A percentile compares a stretch with the other conserved stretches of the same genome.
Evolutionary conservation across 1,139 yeast genomes (phyloP).

Genomic region (Pichia cactophila): DNA sequence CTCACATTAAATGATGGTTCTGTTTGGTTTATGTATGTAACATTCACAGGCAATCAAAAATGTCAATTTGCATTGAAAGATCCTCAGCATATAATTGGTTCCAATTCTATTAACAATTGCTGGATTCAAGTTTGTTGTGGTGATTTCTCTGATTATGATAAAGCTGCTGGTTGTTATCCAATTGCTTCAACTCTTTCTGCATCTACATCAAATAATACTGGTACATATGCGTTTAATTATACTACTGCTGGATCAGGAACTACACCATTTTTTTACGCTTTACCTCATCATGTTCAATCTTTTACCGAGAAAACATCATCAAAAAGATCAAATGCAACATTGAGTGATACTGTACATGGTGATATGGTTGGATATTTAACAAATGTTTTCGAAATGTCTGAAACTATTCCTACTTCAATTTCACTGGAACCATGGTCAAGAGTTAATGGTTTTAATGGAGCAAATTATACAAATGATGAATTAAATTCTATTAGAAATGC

Average conservation of each 20-base stretch:
- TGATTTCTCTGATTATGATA: conserved; percentile 38
- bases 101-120: conserved; percentile 35
- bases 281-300: conserved; percentile 62
- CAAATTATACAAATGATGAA: conserved; percentile 44
- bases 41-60: conserved; percentile 34
- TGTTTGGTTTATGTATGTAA: conserved; percentile 40
- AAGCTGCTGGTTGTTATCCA: conserved; percentile 45
- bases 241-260: conserved; percentile 30
- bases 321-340: conserved; percentile 40
- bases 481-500: conserved; percentile 40
- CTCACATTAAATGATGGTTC: conserved; percentile 31
- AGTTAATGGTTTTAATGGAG: conserved; percentile 26
- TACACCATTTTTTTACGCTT: conserved; percentile 38
- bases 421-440: conserved; percentile 31
- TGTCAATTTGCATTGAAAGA: conserved; percentile 52
- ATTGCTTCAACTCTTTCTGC: conserved; percentile 26
- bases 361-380: conserved; percentile 54
- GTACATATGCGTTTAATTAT: conserved; percentile 34
- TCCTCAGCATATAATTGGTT: conserved; percentile 25
- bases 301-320: conserved; percentile 31
- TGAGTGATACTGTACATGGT: conserved; percentile 63
- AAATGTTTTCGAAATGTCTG: conserved; percentile 41
- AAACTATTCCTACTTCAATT: conserved; percentile 41
- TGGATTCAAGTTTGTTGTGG: conserved; percentile 29
- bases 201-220: conserved; percentile 20